A percentile compares a stretch with the other conserved stretches of the same genome.
These are phyloP conservation scores for Colletotrichum sp. DNA, from an alignment of 2,329 filamentous ascomycete genomes.

Conservation along the genomic window DNA sequence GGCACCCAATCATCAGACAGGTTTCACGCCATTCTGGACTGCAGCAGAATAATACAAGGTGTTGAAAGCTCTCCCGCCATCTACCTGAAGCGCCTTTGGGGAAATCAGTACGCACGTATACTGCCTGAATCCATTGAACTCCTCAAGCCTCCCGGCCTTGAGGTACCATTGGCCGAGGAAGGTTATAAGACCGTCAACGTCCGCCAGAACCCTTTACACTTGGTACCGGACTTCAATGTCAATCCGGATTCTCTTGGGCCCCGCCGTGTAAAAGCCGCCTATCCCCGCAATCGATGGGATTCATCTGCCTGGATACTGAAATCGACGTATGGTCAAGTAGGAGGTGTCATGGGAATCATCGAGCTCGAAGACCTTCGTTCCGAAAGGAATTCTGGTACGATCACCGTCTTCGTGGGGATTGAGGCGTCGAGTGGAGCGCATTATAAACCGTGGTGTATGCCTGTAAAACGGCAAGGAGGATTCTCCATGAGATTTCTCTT, in stretches of 20 bases:
- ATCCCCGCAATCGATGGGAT: background rate
- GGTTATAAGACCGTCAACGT: background rate
- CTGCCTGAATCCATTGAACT: background rate
- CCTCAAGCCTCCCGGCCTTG: background rate
- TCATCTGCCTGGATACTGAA: background rate
- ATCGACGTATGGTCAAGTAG: background rate
- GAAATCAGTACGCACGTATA: background rate
- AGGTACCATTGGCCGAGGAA: background rate
- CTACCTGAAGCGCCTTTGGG: background rate
- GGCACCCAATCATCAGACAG: accelerated
- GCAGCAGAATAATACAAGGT: background rate
- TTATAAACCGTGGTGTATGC: background rate
- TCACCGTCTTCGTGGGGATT: background rate
- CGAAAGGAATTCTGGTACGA: background rate
- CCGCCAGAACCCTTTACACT: background rate
- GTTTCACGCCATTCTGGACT: background rate
- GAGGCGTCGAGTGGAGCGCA: accelerated
- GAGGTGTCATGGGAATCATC: background rate
- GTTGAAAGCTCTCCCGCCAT: background rate
- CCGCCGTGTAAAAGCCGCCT: background rate
- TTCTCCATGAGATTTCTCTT: background rate
- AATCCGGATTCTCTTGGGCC: background rate
- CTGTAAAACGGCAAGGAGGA: background rate
- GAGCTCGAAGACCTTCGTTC: background rate
- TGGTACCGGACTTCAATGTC: background rate